Percentiles rank a stretch among this genome's conserved stretches.
Conservation (phyloP, 495 filamentous ascomycete genomes). For the Aspergillus haitiensis region DNA sequence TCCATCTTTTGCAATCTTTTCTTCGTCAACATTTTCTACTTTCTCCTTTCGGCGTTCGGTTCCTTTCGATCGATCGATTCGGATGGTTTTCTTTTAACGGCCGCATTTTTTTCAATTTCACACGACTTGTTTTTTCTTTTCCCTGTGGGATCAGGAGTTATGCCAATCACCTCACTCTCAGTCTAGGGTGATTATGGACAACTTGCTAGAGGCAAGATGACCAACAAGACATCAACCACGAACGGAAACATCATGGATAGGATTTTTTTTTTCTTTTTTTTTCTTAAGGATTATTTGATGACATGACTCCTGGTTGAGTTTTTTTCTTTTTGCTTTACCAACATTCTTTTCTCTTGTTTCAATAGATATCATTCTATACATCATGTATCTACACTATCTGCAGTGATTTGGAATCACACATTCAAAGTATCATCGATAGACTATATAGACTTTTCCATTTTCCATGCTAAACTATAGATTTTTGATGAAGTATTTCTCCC, state of each 20-base stretch:
- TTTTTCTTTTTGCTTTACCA: background rate
- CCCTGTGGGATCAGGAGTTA: constrained; percentile 1
- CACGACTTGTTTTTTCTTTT: background rate
- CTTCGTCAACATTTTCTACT: constrained; percentile 5
- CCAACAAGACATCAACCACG: background rate
- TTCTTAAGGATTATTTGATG: background rate
- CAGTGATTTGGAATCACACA: constrained; percentile 16
- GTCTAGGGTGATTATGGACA: too few species aligned
- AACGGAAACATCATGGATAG: background rate
- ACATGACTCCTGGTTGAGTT: constrained; percentile 8
- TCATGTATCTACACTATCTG: constrained; percentile 8
- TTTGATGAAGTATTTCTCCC: background rate
- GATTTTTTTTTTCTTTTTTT: background rate
- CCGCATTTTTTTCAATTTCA: background rate
- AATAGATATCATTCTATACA: background rate
- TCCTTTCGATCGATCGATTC: background rate
- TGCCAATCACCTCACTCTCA: background rate
- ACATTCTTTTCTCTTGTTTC: constrained; percentile 2
- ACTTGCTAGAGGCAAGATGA: constrained; percentile 4
- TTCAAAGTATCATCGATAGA: constrained; percentile 10
- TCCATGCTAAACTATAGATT: background rate
- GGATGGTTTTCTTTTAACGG: background rate
- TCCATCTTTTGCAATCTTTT: background rate
- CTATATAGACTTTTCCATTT: background rate
- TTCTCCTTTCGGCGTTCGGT: constrained; percentile 9